Base-by-base conservation (phyloP, 177 flowering plant genomes). In the Vitis hybrid region DNA sequence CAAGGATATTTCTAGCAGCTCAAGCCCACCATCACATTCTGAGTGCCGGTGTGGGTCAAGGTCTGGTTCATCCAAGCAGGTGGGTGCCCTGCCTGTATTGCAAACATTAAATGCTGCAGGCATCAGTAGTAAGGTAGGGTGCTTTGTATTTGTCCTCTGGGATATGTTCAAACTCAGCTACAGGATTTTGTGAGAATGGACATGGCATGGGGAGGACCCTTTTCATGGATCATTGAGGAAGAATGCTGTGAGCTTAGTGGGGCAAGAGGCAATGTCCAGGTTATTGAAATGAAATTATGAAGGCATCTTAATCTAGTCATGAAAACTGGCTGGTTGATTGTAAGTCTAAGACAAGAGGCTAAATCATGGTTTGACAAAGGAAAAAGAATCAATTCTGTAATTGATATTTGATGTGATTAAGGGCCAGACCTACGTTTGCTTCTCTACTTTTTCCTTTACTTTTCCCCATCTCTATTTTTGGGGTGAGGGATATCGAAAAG, bases 211-310 rank as follows among this genome's bases (percentile, higher is more conserved):
- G 45, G 45, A 39, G 45, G 9, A 39, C 45, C 45, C 45, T 39
- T 39, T 39, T 39, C 45, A 39, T 39, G 45, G 45, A 39, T 39
- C 45, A 39, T 39, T 7, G 8, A 18, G 29, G 19, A 67, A 19
- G 8, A 15, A 34, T 56, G 10, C 54, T 12, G 61, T 67, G 56
- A 67, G 70, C 53, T 57, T 50, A 2, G 52, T 56, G 70, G 61
- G 70, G 16, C 61, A 55, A 39, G 45, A 56, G 49, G 61, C 56
- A 56, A 56, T 50, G 57, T 67, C 70, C 7, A 11, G 51, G 70
- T 56, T 50, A 56, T 55, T 67, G 61, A 55, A 20, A 22, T 65
- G 13, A 34, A 50, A 18, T 7, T 31, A 63, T 15, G 5, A 63
- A 26, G 29, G 10, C 16, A 8, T 52, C 22, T n/a, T 49, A 49